Evolutionary conservation across 1,284 basidiomycete genomes (phyloP).

Genomic region (Cystobasidium sp.): DNA sequence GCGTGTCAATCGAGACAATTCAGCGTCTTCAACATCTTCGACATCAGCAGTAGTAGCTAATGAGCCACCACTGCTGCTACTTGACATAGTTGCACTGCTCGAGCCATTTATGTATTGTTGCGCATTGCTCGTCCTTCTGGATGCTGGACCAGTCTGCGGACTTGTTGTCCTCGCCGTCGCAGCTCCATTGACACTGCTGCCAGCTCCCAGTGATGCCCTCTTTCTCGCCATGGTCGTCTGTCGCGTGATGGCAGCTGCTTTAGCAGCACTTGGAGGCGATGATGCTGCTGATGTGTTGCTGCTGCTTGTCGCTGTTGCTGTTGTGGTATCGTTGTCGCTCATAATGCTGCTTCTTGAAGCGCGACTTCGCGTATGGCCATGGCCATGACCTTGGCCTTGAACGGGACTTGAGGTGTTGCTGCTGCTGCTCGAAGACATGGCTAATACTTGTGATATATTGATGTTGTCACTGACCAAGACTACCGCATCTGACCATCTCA

Average conservation of each 20-base stretch:
- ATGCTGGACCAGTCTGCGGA: background rate
- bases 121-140: background rate
- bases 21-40: background rate
- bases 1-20: conserved; percentile 29
- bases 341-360: conserved; percentile 6
- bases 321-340: background rate
- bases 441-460: too few relatives aligned
- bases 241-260: conserved; percentile 5
- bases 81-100: conserved; percentile 6
- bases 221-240: conserved; percentile 18
- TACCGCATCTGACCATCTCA: too few relatives aligned
- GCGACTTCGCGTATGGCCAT: conserved; percentile 11
- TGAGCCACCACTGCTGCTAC: conserved; percentile 8
- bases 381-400: background rate
- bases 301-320: conserved; percentile 10
- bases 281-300: conserved; percentile 15
- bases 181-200: background rate
- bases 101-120: conserved; percentile 1
- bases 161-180: background rate
- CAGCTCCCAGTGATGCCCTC: background rate
- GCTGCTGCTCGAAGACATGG: too few relatives aligned
- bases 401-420: background rate
- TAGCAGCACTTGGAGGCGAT: conserved; percentile 7
- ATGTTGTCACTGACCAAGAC: too few relatives aligned
- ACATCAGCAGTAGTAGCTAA: background rate